These are phyloP conservation scores for Giardia duodenalis DNA, from an alignment of 208 protist genomes.

Conservation along the genomic window DNA sequence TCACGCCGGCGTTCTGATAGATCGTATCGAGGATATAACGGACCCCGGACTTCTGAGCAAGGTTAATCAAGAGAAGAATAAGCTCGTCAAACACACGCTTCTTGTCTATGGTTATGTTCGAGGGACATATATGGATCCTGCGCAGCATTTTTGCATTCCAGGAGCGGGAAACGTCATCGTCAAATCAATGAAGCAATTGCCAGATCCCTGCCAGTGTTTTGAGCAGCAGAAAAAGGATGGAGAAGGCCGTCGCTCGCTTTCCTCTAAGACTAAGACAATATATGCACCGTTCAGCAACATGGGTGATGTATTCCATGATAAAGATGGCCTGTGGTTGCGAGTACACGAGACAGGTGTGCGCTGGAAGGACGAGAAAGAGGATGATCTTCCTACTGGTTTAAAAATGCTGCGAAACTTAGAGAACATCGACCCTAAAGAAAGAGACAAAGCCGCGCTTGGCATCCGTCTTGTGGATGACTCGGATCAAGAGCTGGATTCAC, in stretches of 20 bases:
- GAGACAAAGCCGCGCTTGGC: background rate
- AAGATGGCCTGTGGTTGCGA: background rate
- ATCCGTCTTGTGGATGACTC: slow-evolving; percentile 6
- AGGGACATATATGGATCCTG: background rate
- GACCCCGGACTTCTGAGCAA: background rate
- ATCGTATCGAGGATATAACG: background rate
- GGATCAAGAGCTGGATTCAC: background rate
- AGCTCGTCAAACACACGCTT: background rate
- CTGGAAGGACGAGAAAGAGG: background rate
- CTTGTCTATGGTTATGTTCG: slow-evolving; percentile 15
- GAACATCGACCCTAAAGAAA: background rate
- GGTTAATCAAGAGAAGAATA: background rate
- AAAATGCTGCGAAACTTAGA: background rate
- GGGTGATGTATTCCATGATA: background rate
- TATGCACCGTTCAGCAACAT: background rate
- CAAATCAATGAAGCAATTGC: background rate
- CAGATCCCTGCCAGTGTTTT: background rate
- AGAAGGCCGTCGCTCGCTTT: background rate
- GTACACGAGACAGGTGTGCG: background rate
- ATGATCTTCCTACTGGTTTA: background rate
- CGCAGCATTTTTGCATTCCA: slow-evolving; percentile 3
- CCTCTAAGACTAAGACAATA: background rate
- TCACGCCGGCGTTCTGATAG: slow-evolving; percentile 8
- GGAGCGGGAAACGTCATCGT: background rate
- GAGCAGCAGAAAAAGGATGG: background rate